Evolutionary conservation across 768 basidiomycete genomes (phyloP).

Genomic region (Boletus vinaceobasis): DNA sequence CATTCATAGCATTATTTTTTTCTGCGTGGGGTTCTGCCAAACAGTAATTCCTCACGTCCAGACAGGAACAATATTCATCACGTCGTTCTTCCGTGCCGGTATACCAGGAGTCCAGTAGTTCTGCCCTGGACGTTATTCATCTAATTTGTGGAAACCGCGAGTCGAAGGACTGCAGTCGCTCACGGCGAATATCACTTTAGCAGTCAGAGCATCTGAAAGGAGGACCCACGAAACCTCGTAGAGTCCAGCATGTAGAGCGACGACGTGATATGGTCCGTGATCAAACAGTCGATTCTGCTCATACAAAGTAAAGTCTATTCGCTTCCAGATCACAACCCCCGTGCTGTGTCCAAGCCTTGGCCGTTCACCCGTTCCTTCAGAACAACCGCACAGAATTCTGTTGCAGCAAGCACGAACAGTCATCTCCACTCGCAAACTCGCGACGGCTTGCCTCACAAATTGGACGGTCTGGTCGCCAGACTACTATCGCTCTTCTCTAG

Average conservation of each 20-base stretch:
- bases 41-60: background rate
- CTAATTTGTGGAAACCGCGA: too few species aligned
- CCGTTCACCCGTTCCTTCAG: slow-evolving; percentile 37
- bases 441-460: slow-evolving; percentile 28
- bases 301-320: slow-evolving; percentile 95
- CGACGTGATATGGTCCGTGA: slow-evolving; percentile 98
- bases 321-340: background rate
- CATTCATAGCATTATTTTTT: background rate
- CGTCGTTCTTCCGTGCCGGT: too few species aligned
- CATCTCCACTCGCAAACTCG: slow-evolving; percentile 97
- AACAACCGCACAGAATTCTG: slow-evolving; percentile 95
- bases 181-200: too few species aligned
- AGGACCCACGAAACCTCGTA: background rate
- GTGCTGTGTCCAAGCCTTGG: slow-evolving; percentile 6
- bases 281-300: slow-evolving; percentile 95
- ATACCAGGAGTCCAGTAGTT: too few species aligned
- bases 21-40: background rate
- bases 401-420: slow-evolving; percentile 97
- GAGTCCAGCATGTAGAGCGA: slow-evolving; percentile 72
- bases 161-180: too few species aligned
- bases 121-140: too few species aligned
- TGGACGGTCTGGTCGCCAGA: too few species aligned
- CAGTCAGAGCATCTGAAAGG: too few species aligned
- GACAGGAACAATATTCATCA: too few species aligned
- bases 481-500: too few species aligned